These are phyloP conservation scores for Austroboletus eburneus DNA, from an alignment of 768 basidiomycete genomes.

Conservation along the genomic window DNA sequence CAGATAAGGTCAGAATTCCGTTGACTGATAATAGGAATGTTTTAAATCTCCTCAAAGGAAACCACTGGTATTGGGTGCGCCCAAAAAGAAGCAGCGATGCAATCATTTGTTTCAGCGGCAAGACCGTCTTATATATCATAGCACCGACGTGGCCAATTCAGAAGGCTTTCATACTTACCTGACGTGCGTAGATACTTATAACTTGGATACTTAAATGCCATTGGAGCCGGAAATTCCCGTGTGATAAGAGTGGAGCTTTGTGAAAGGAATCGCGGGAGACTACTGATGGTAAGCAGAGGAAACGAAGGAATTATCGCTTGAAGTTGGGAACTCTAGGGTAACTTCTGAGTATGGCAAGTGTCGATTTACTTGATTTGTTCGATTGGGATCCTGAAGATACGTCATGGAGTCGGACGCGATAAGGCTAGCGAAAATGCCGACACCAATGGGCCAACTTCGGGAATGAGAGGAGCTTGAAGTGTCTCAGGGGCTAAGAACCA, in stretches of 20 bases:
- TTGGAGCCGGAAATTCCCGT: constrained; percentile 44
- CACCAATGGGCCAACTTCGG: constrained; percentile 67
- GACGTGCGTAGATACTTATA: constrained; percentile 38
- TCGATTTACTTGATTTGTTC: constrained; percentile 92
- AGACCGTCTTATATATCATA: constrained; percentile 88
- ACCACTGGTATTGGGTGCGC: constrained; percentile 25
- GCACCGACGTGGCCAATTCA: constrained; percentile 89
- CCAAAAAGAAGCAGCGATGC: constrained; percentile 57
- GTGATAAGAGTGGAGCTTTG: constrained; percentile 7
- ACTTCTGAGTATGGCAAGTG: too few relatives aligned
- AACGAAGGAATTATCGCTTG: constrained; percentile 13
- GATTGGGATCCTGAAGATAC: constrained; percentile 68
- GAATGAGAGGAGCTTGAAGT: constrained; percentile 35
- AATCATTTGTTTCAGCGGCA: constrained; percentile 77
- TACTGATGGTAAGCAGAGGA: constrained; percentile 2
- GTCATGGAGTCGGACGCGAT: constrained; percentile 52
- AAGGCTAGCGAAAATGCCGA: constrained; percentile 78
- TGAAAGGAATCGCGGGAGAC: constrained; percentile 3
- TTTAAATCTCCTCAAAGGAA: background rate
- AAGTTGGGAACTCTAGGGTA: constrained; percentile 11
- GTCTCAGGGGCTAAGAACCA: constrained; percentile 13
- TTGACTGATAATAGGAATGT: constrained; percentile 3
- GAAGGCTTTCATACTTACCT: constrained; percentile 60
- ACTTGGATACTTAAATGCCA: too few relatives aligned
- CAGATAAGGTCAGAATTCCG: constrained; percentile 24